Evolutionary conservation across 805 yeast species (phyloP).

Genomic region (Sungouiella thailandica): DNA sequence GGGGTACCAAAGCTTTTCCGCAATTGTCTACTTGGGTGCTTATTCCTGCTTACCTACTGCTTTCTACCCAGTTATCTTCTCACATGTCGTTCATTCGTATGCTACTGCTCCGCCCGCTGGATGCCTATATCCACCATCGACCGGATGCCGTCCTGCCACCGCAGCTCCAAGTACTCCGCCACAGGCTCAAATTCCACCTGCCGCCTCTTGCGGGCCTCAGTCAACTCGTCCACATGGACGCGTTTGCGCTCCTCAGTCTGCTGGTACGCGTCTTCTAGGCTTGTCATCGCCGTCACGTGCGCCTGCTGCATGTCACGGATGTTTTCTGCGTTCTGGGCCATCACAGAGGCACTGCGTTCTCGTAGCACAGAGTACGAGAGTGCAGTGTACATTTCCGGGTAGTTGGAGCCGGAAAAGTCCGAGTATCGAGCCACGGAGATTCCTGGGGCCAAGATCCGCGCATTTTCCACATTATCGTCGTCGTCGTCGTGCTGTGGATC

Average conservation of each 20-base stretch:
- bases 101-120: conserved; percentile 9
- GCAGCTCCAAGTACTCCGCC: conserved; percentile 38
- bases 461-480: conserved; percentile 14
- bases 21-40: too few relatives aligned
- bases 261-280: conserved; percentile 14
- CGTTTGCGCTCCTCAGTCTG: conserved; percentile 33
- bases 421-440: conserved; percentile 27
- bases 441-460: conserved; percentile 21
- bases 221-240: conserved; percentile 38
- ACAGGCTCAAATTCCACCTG: conserved; percentile 43
- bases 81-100: background rate
- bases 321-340: conserved; percentile 30
- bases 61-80: too few relatives aligned
- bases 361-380: conserved; percentile 38
- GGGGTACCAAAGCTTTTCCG: too few relatives aligned
- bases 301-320: conserved; percentile 34
- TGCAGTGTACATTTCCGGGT: conserved; percentile 28
- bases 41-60: too few relatives aligned
- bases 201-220: conserved; percentile 35
- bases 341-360: conserved; percentile 35
- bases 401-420: conserved; percentile 13
- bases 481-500: conserved; percentile 7
- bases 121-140: conserved; percentile 30
- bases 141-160: conserved; percentile 49
- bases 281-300: conserved; percentile 21